Evolutionary conservation across 2,329 filamentous ascomycete species (phyloP), one percentile per base, ranked within the genome.

Genomic region (Exophiala sp.): DNA sequence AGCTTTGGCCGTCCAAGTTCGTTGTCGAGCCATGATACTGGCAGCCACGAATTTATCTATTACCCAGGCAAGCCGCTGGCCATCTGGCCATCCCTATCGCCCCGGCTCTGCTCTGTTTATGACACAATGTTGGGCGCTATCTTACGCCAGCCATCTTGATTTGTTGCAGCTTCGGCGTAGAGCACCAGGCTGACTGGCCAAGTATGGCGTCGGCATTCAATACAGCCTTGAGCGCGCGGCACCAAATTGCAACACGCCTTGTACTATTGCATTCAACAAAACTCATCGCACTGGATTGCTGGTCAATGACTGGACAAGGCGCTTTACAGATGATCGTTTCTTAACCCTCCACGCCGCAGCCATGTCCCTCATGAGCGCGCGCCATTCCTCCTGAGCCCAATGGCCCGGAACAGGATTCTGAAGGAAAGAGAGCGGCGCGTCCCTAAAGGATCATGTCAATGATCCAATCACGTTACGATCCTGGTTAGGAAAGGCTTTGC

Each of bases 31-130:
- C 23, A 32, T 19, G 51, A n/a, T n/a, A n/a, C n/a, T 30, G 16
- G 47, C 11, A 29, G 29, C 43, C 6, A 39, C 30, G 32, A 41
- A 18, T 58, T 53, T 55, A 53, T 58, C 52, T 58, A 58, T 35
- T 32, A 24, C 34, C 27, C 37, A 42, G 37, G 18, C 45, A 55
- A 55, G 48, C 52, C 56, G 56, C 56, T 58, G 56, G 32, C 52
- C 56, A 56, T 43, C 49, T 58, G 56, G 52, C 46, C 56, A 30
- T 50, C 38, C 18, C 29, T 18, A 22, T 37, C 43, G 43, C n/a
- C 45, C 30, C 38, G n/a, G n/a, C 16, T 14, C 29, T 40, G 29
- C 37, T 44, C 7, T 44, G 18, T 10, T 18, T 24, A 51, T 51
- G 44, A 52, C 45, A 48, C 52, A 50, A 30, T 42, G 10, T 27